These are phyloP conservation scores for Sclerotiophoma versabilis DNA, from an alignment of 2,329 filamentous ascomycete genomes.

Conservation along the genomic window DNA sequence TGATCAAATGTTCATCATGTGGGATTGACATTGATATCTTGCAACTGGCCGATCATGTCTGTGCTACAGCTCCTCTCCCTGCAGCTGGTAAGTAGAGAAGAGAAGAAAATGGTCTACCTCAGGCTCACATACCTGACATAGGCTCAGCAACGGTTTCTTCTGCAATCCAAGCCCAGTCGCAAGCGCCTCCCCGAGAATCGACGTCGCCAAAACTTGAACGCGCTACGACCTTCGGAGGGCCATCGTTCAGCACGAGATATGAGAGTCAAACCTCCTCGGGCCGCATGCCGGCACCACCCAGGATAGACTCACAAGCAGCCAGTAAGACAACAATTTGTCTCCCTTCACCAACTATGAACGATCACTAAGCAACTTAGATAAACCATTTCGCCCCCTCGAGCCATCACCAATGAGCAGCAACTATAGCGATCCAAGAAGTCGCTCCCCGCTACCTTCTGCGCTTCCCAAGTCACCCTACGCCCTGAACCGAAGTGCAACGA, in stretches of 20 bases:
- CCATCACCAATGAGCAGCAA: conserved; percentile 40
- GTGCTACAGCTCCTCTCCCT: conserved; percentile 55
- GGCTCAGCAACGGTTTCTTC: conserved; percentile 3
- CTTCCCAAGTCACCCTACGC: conserved; percentile 36
- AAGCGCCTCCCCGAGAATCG: conserved; percentile 11
- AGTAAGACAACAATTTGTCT: conserved; percentile 55
- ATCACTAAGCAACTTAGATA: conserved; percentile 33
- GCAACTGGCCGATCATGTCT: conserved; percentile 85
- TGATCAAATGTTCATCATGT: conserved; percentile 51
- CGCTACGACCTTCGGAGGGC: conserved; percentile 39
- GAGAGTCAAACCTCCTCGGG: conserved; percentile 39
- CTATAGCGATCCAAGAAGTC: conserved; percentile 34
- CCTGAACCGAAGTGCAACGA: conserved; percentile 47
- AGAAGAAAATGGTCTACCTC: not conserved
- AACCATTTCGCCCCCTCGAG: conserved; percentile 42
- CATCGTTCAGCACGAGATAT: conserved; percentile 39
- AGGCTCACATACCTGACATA: conserved; percentile 2
- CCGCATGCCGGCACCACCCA: conserved; percentile 58
- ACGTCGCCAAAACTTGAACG: conserved; percentile 39
- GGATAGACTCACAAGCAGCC: conserved; percentile 64
- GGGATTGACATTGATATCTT: conserved; percentile 77
- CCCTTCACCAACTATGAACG: not conserved
- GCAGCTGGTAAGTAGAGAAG: conserved; percentile 51
- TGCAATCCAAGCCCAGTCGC: conserved; percentile 6
- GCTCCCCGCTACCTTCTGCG: conserved; percentile 32